Evolutionary conservation across 441 rosid species (phyloP).

Genomic region (Bocquillonia castaneifolia): DNA sequence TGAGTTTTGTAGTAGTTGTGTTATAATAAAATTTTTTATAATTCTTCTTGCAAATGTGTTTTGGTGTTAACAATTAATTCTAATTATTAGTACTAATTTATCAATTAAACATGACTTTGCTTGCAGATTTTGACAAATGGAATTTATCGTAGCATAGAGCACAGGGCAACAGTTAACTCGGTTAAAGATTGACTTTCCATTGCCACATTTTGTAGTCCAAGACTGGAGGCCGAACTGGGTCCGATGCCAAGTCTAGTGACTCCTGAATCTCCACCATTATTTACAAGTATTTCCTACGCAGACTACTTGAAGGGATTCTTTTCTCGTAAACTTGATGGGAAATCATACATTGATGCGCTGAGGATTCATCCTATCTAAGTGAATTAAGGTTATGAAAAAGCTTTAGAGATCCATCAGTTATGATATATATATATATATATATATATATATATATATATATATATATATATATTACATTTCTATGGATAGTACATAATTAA

Average conservation of each 20-base stretch:
- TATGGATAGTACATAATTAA: too few species aligned
- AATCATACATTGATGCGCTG: conserved; percentile 27
- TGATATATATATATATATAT: too few species aligned
- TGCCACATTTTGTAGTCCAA: conserved; percentile 28
- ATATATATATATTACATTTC: too few species aligned
- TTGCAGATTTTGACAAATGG: conserved; percentile 27
- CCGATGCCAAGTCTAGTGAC: conserved; percentile 28
- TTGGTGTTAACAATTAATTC: too few species aligned
- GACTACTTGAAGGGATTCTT: conserved; percentile 20
- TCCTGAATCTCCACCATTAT: conserved; percentile 23
- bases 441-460: too few species aligned
- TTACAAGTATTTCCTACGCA: not conserved
- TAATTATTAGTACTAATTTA: too few species aligned
- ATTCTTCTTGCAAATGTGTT: too few species aligned
- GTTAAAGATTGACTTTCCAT: conserved; percentile 24
- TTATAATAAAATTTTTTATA: too few species aligned
- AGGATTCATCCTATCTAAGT: conserved; percentile 23
- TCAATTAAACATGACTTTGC: too few species aligned
- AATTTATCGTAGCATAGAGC: conserved; percentile 27
- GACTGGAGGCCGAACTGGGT: conserved; percentile 19
- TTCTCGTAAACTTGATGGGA: conserved; percentile 21
- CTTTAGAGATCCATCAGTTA: too few species aligned
- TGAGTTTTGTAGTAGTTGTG: too few species aligned
- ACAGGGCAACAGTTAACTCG: conserved; percentile 25
- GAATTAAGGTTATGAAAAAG: too few species aligned